A percentile compares a stretch with the other conserved stretches of the same genome.
phyloP scores from a whole-genome alignment of 2,329 filamentous ascomycete species.

The Mycosphaerella arachidis region DNA sequence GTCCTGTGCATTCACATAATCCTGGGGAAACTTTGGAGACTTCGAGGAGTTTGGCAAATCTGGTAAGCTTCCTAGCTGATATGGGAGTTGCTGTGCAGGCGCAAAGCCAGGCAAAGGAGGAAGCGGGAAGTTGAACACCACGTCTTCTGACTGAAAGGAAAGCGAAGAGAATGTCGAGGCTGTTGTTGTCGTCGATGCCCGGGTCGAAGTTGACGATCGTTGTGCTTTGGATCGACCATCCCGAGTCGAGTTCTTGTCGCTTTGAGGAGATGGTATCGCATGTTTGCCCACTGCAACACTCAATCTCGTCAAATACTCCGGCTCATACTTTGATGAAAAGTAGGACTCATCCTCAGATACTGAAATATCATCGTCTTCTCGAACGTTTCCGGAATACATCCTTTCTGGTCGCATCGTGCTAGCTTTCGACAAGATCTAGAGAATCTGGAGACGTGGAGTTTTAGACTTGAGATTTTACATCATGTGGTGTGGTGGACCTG shows the following conservation, averaged over 20 bases:
- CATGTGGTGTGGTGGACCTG: not conserved
- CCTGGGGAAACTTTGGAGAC: not conserved
- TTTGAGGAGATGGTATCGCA: not conserved
- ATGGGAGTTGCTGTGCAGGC: not conserved
- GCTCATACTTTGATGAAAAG: not conserved
- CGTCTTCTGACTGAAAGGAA: not conserved
- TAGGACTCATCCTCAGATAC: conserved; percentile 1
- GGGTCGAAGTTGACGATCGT: not conserved
- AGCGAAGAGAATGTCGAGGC: not conserved
- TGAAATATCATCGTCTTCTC: not conserved
- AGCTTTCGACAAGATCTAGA: not conserved
- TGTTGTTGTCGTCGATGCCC: not conserved
- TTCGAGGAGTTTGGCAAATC: not conserved
- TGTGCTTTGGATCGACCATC: not conserved
- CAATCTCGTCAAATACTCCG: conserved; percentile 3
- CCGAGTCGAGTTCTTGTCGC: not conserved
- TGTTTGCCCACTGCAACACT: not conserved
- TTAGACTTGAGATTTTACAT: not conserved
- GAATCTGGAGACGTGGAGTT: not conserved
- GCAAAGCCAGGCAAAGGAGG: not conserved
- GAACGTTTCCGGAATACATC: not conserved
- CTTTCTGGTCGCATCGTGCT: not conserved
- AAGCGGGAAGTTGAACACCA: not conserved
- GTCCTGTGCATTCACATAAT: not conserved
- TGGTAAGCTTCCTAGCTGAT: not conserved